phyloP scores from a whole-genome alignment of 2,329 filamentous ascomycete genomes.

The Diatrype stigma region DNA sequence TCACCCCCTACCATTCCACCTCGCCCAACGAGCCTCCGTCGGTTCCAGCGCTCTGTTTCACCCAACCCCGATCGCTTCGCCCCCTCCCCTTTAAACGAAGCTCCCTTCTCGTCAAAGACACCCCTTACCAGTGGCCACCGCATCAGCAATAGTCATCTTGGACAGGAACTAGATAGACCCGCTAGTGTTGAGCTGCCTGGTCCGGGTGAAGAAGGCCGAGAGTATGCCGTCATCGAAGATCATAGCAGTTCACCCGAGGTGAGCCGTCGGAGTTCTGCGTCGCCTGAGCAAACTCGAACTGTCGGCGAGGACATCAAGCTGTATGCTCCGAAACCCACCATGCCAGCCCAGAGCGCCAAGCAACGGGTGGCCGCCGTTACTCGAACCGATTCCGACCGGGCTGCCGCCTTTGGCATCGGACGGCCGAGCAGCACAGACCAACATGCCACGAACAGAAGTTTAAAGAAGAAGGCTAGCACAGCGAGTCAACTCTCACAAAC shows the following conservation, averaged over 20 bases:
- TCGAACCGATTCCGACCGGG: slow-evolving; percentile 83
- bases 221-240: slow-evolving; percentile 64
- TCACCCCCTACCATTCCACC: slow-evolving; percentile 69
- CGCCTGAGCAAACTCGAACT: slow-evolving; percentile 71
- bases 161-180: slow-evolving; percentile 54
- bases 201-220: slow-evolving; percentile 82
- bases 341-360: slow-evolving; percentile 77
- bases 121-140: slow-evolving; percentile 16
- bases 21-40: slow-evolving; percentile 63
- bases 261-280: slow-evolving; percentile 32
- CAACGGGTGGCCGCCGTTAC: slow-evolving; percentile 80
- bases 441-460: slow-evolving; percentile 43
- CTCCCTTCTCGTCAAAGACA: slow-evolving; percentile 47
- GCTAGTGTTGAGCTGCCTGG: slow-evolving; percentile 79
- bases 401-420: slow-evolving; percentile 80
- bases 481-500: slow-evolving; percentile 47
- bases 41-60: slow-evolving; percentile 68
- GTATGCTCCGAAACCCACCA: slow-evolving; percentile 82
- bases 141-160: slow-evolving; percentile 30
- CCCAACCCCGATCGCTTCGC: slow-evolving; percentile 76
- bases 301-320: slow-evolving; percentile 79
- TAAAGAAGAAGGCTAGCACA: slow-evolving; percentile 61
- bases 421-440: slow-evolving; percentile 57
- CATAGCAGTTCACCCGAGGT: slow-evolving; percentile 37
- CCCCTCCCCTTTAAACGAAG: slow-evolving; percentile 80